Evolutionary conservation across 768 basidiomycete species (phyloP), one percentile per base, ranked within the genome.

Genomic region (Lactarius evosmus): DNA sequence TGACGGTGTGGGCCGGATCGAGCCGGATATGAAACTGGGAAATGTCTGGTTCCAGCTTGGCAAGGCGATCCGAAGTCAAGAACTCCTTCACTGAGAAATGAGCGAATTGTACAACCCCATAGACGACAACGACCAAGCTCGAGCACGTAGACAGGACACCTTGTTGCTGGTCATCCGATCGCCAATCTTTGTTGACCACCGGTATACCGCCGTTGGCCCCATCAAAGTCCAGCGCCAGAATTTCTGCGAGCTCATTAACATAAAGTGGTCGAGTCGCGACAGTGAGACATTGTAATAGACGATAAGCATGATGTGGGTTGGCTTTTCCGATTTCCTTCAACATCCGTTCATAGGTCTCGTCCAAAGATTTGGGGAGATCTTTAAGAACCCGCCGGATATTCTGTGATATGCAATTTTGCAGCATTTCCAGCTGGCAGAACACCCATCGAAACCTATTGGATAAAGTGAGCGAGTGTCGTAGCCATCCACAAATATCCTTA

Each of bases 1-100:
- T 7, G 6, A 49, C 9, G 1, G 14, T 14, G n/a, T 55, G 54
- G 11, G 54, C 32, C 1, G 54, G 4, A 6, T 32, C n/a, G 22
- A 12, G 30, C 14, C 12, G 30, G 32, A 55, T 36, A 55, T 34
- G 54, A 27, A 33, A 36, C 5, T 3, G 54, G 12, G 54, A n/a
- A 7, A 36, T 12, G 6, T 32, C 32, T 36, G 34, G 3, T 16
- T 25, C 22, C 1, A 25, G n/a, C 22, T 11, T 25, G 4, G 22
- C 14, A 25, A 55, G 34, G 22, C 54, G 54, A 17, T 55, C 22
- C 6, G 33, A 36, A 25, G 54, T 55, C 54, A 55, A 55, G 54
- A 55, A 55, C 12, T 55, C 54, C 22, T 55, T 32, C 22, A 55
- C 40, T 0, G 57, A 38, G 25, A 58, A 33, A 22, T 49, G 46